Evolutionary conservation across 1,284 basidiomycete species (phyloP).

Genomic region (Cryptococcus sp.): DNA sequence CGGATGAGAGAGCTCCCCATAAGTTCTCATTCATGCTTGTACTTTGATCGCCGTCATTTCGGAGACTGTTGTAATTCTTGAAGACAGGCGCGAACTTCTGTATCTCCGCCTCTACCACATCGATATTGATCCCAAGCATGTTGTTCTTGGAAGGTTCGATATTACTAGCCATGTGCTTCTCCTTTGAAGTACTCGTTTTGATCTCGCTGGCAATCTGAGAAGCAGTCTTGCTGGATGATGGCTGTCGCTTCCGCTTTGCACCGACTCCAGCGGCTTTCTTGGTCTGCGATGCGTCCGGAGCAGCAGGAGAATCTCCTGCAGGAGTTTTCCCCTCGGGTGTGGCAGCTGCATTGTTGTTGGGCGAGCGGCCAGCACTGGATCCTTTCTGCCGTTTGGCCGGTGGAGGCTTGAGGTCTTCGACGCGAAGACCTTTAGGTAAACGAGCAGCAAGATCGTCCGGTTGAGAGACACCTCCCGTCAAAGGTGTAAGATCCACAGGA

Average conservation of each 20-base stretch:
- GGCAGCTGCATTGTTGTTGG: neutral
- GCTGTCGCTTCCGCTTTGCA: slow-evolving; percentile 16
- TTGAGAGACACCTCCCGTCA: slow-evolving; percentile 1
- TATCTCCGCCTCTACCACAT: slow-evolving; percentile 14
- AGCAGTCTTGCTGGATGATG: slow-evolving; percentile 7
- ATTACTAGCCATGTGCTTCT: neutral
- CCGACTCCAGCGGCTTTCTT: slow-evolving; percentile 3
- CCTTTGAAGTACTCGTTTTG: slow-evolving; percentile 12
- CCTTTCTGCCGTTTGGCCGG: slow-evolving; percentile 30
- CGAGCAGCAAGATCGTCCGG: slow-evolving; percentile 19
- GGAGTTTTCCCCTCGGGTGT: slow-evolving; percentile 13
- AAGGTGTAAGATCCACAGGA: slow-evolving; percentile 1
- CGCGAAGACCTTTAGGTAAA: slow-evolving; percentile 30
- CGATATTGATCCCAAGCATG: slow-evolving; percentile 18
- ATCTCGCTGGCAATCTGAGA: slow-evolving; percentile 9
- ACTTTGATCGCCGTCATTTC: neutral
- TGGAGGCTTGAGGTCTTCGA: slow-evolving; percentile 43
- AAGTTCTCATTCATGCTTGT: neutral
- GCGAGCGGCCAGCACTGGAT: slow-evolving; percentile 6
- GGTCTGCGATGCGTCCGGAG: slow-evolving; percentile 8
- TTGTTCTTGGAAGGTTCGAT: slow-evolving; percentile 8
- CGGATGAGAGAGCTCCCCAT: slow-evolving; percentile 3
- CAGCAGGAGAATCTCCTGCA: slow-evolving; percentile 8
- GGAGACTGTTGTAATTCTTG: slow-evolving; percentile 16
- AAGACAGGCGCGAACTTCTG: slow-evolving; percentile 19